Conservation (phyloP, 768 basidiomycete species). For the Dioszegia crocea region DNA sequence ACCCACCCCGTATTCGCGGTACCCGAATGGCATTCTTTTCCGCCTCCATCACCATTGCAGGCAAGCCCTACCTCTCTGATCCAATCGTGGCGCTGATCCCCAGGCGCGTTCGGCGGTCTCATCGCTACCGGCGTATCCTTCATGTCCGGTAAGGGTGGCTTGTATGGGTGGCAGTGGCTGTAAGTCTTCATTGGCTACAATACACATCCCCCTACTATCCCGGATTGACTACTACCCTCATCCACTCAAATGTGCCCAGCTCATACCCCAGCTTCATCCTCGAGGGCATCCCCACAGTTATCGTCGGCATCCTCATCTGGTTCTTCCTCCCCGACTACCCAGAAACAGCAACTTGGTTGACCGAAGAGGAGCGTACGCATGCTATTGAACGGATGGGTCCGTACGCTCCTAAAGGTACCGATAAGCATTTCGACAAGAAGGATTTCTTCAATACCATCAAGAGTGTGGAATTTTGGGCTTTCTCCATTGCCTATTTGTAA, state of each 20-base stretch:
- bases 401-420: slow-evolving; percentile 15
- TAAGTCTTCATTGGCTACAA: slow-evolving; percentile 2
- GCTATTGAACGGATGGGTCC: slow-evolving; percentile 20
- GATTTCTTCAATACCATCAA: slow-evolving; percentile 18
- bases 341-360: slow-evolving; percentile 54
- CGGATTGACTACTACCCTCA: not conserved
- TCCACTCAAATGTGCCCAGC: not conserved
- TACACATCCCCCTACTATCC: too few relatives aligned
- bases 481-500: slow-evolving; percentile 6
- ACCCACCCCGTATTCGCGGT: slow-evolving; percentile 5
- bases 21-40: slow-evolving; percentile 14
- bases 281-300: slow-evolving; percentile 51
- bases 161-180: slow-evolving; percentile 28
- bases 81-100: not conserved
- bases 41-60: slow-evolving; percentile 11
- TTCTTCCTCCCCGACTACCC: slow-evolving; percentile 56
- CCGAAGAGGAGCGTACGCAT: slow-evolving; percentile 52
- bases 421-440: slow-evolving; percentile 18
- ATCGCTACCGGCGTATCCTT: slow-evolving; percentile 19
- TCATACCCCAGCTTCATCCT: slow-evolving; percentile 21
- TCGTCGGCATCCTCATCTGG: slow-evolving; percentile 39
- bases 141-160: slow-evolving; percentile 12
- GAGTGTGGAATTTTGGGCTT: slow-evolving; percentile 17
- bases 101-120: slow-evolving; percentile 13
- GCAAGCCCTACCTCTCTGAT: not conserved